Conservation (phyloP, 1,284 basidiomycete genomes). For the Megacollybia platyphylla region DNA sequence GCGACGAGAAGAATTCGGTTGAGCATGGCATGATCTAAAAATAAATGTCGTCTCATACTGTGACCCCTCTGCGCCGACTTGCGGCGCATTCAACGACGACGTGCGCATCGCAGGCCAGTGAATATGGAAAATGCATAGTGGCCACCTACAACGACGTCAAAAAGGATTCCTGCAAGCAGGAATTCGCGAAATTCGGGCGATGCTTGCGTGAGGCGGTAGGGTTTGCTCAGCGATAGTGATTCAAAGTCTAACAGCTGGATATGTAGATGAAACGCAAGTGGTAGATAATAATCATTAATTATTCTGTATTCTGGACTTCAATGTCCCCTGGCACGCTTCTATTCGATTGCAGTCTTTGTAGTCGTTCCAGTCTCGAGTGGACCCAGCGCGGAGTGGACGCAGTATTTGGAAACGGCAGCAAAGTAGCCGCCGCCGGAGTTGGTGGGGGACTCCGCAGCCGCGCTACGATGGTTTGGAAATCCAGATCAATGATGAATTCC, state of each 20-base stretch:
- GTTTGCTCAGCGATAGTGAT: conserved; percentile 4
- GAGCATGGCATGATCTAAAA: conserved; percentile 27
- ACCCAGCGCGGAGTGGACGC: conserved; percentile 29
- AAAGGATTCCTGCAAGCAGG: conserved; percentile 65
- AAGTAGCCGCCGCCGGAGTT: conserved; percentile 16
- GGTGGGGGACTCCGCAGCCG: conserved; percentile 42
- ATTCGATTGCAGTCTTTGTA: conserved; percentile 5
- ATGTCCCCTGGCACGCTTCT: conserved; percentile 29
- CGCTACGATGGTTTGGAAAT: conserved; percentile 32
- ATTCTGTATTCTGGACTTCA: conserved; percentile 16
- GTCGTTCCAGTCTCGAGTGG: not conserved
- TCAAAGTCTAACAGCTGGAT: conserved; percentile 2
- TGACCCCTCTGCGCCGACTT: conserved; percentile 44
- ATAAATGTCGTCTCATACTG: conserved; percentile 9
- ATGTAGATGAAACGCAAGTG: conserved; percentile 56
- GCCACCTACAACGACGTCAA: conserved; percentile 65
- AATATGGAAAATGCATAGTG: conserved; percentile 72
- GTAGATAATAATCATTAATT: conserved; percentile 8
- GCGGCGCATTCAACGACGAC: conserved; percentile 59
- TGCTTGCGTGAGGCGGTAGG: conserved; percentile 62
- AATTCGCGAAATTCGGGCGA: conserved; percentile 65
- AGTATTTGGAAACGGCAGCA: conserved; percentile 50
- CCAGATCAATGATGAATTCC: conserved; percentile 49
- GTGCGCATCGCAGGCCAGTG: conserved; percentile 53
- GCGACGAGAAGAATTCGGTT: conserved; percentile 54